Conservation (phyloP, 1,284 basidiomycete genomes). For the Cutaneotrichosporon sp. region DNA sequence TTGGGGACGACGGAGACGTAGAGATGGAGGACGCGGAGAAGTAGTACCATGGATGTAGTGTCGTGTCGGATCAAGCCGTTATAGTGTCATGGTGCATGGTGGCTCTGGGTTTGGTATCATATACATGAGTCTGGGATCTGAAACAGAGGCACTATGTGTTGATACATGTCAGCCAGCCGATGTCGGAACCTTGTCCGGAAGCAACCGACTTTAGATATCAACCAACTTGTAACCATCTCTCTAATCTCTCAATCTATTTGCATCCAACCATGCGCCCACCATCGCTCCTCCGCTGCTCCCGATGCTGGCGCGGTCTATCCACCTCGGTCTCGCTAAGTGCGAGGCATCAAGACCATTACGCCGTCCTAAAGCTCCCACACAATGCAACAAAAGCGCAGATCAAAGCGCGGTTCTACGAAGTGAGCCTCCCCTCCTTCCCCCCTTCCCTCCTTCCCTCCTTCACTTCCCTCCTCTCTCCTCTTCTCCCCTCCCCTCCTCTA, state of each 20-base stretch:
- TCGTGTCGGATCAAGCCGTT: background rate
- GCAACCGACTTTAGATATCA: no score
- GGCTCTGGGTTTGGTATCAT: no score
- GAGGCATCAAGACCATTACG: conserved; percentile 42
- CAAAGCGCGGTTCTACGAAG: conserved; percentile 55
- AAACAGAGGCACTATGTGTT: no score
- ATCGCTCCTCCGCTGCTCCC: background rate
- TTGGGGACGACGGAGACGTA: background rate
- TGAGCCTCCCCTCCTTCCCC: conserved; percentile 26
- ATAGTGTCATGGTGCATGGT: background rate
- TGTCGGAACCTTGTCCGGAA: no score
- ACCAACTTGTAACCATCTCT: background rate
- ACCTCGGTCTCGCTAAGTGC: background rate
- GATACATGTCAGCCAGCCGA: no score
- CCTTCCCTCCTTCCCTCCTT: background rate
- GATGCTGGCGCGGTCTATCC: background rate
- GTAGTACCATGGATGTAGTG: background rate
- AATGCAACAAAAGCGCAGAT: conserved; percentile 53
- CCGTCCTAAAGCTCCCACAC: conserved; percentile 41
- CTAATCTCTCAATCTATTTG: background rate
- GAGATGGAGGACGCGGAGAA: background rate
- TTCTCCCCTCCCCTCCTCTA: background rate
- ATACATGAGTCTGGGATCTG: no score
- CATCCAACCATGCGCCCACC: background rate
- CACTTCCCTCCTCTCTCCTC: background rate